Evolutionary conservation across 257 asterid species (phyloP), one percentile per base, ranked within the genome.

Genomic region (Cruciata laevipes): DNA sequence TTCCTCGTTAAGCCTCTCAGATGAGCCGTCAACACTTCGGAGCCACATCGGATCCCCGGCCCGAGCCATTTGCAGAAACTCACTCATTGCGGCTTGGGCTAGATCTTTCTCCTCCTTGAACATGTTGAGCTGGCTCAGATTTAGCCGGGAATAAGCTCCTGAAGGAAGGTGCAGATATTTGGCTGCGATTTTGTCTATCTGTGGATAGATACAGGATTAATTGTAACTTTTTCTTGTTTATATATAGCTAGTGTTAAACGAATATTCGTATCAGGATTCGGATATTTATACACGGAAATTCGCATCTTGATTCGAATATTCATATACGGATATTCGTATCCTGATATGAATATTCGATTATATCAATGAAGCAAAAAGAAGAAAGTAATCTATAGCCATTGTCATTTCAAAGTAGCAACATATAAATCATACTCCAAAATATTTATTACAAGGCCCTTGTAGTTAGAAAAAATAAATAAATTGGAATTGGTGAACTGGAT

Each of bases 31-130:
- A 0, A 61, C n/a, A 68, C 76, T 67, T 0, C 73, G 85, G 24
- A 76, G 60, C 96, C 96, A 89, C 53, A 89, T 69, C 4, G 91
- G 91, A 47, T 85, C 91, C 13, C 87, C 93, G 7, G 80, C 63
- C 30, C 84, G 88, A 17, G 93, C 89, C 80, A 87, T 72, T 69
- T 82, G 37, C 52, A 89, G 64, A 7, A 89, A 30, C 56, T 89
- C 95, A 72, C 87, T 93, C 96, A 89, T 2, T 5, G 51, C 51
- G 5, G 17, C 4, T 3, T 3, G 16, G 13, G 51, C 0, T 3
- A 42, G 18, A 1, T 42, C 42, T 3, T 13, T 0, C 42, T 37
- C 42, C 1, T 2, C 42, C 3, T 9, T 37, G 2, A 7, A 10
- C 42, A 37, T 42, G 1, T 14, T 4, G 0, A 11, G 17, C 42